Percentiles rank a stretch among this genome's conserved stretches.
These are phyloP conservation scores for Mrakia frigida DNA, from an alignment of 768 basidiomycete species.

Conservation along the genomic window DNA sequence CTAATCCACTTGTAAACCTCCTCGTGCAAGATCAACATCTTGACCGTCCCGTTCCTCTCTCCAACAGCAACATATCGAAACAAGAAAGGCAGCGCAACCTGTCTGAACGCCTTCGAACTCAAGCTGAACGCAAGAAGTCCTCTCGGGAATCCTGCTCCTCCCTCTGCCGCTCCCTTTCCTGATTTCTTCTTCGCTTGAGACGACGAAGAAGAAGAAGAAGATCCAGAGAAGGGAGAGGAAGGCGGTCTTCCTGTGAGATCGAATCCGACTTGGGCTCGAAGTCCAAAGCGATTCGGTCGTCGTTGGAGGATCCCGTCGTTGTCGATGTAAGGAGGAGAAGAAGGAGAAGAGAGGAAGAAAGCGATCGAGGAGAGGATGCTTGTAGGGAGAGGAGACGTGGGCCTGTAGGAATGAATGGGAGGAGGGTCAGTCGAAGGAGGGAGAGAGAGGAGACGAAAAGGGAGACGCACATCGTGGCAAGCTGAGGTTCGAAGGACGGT, in stretches of 20 bases:
- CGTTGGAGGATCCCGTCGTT: not conserved
- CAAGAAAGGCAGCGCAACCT: not conserved
- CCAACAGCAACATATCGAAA: not conserved
- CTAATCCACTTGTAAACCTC: not conserved
- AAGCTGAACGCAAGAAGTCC: not conserved
- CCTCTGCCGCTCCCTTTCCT: not conserved
- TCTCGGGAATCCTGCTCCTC: too few species aligned
- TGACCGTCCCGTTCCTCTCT: not conserved
- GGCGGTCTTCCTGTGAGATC: not conserved
- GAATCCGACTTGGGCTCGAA: not conserved
- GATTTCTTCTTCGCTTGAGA: not conserved
- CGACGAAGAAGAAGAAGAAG: not conserved
- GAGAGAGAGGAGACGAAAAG: not conserved
- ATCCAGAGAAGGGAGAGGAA: not conserved
- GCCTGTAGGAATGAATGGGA: not conserved
- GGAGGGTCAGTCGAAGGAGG: not conserved
- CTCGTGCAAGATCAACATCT: not conserved
- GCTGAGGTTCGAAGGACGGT: not conserved
- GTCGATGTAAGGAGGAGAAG: not conserved
- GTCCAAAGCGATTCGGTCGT: not conserved
- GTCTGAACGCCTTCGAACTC: not conserved
- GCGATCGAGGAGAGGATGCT: not conserved
- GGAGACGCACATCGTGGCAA: not conserved
- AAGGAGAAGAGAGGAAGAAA: not conserved
- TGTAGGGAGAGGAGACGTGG: not conserved